These are phyloP conservation scores for Taiwanofungus camphoratus DNA, from an alignment of 1,284 basidiomycete genomes.

Conservation along the genomic window DNA sequence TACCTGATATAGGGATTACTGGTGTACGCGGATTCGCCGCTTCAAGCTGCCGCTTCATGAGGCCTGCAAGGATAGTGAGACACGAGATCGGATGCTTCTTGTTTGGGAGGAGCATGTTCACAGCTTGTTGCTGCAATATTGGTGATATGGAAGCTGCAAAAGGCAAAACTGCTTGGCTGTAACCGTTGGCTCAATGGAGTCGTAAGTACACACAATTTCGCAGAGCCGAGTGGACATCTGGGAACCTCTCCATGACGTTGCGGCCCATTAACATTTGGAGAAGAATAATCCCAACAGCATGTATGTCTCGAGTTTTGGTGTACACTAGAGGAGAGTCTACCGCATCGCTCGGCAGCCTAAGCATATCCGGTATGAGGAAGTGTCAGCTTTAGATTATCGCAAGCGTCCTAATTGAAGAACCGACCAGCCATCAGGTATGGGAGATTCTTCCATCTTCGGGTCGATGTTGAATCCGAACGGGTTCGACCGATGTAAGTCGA, in stretches of 20 bases:
- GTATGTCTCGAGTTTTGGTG: constrained; percentile 66
- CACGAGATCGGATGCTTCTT: constrained; percentile 54
- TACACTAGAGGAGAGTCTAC: constrained; percentile 67
- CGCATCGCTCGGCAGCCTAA: constrained; percentile 61
- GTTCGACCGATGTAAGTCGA: constrained; percentile 72
- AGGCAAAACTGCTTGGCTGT: not conserved
- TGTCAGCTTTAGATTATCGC: too few relatives aligned
- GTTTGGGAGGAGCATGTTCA: constrained; percentile 50
- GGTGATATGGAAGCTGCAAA: constrained; percentile 45
- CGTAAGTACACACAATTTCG: constrained; percentile 17
- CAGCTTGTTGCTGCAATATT: constrained; percentile 41
- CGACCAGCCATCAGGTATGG: constrained; percentile 58
- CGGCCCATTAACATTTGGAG: constrained; percentile 74
- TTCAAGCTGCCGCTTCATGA: constrained; percentile 21
- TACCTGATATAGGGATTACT: constrained; percentile 31
- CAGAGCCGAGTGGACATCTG: constrained; percentile 30
- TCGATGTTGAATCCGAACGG: constrained; percentile 46
- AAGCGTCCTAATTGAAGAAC: too few relatives aligned
- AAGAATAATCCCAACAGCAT: constrained; percentile 66
- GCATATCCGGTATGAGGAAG: too few relatives aligned
- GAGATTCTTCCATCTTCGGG: constrained; percentile 34
- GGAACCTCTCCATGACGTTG: constrained; percentile 47
- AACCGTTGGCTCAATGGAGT: not conserved
- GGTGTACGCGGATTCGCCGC: constrained; percentile 24
- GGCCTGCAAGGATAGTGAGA: constrained; percentile 35